Conservation (phyloP, 768 basidiomycete species). For the Xerocomus spinulosus region DNA sequence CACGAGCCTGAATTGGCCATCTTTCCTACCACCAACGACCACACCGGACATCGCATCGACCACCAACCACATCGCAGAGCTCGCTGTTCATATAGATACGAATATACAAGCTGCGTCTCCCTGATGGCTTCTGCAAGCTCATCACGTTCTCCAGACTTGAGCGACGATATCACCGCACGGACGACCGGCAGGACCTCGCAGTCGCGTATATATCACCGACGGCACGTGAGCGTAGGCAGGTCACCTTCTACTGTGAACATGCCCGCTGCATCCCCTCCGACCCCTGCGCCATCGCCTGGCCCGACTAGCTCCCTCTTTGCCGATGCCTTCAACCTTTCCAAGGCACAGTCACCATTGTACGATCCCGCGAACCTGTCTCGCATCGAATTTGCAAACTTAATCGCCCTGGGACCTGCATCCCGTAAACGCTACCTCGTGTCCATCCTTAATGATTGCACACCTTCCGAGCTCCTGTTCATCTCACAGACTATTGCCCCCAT, state of each 20-base stretch:
- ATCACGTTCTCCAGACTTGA: conserved; percentile 2
- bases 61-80: neutral
- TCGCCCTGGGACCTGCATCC: conserved; percentile 34
- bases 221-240: conserved; percentile 12
- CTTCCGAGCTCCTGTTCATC: conserved; percentile 60
- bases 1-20: neutral
- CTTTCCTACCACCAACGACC: conserved; percentile 4
- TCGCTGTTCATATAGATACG: neutral
- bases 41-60: neutral
- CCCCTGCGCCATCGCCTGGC: conserved; percentile 57
- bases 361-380: conserved; percentile 27
- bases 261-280: conserved; percentile 55
- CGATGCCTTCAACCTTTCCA: conserved; percentile 19
- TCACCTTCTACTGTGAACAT: conserved; percentile 40
- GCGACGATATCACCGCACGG: conserved; percentile 10
- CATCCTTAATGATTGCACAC: conserved; percentile 51
- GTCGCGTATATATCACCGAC: conserved; percentile 11
- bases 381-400: conserved; percentile 30
- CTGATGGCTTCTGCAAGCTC: conserved; percentile 12
- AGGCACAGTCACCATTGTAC: conserved; percentile 7
- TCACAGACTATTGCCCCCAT: conserved; percentile 60
- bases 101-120: neutral
- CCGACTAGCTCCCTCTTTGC: conserved; percentile 48
- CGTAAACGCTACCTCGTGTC: conserved; percentile 51
- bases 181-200: conserved; percentile 7